Base-by-base conservation (phyloP, 129 eudicot genomes). In the Dittrichia graveolens region DNA sequence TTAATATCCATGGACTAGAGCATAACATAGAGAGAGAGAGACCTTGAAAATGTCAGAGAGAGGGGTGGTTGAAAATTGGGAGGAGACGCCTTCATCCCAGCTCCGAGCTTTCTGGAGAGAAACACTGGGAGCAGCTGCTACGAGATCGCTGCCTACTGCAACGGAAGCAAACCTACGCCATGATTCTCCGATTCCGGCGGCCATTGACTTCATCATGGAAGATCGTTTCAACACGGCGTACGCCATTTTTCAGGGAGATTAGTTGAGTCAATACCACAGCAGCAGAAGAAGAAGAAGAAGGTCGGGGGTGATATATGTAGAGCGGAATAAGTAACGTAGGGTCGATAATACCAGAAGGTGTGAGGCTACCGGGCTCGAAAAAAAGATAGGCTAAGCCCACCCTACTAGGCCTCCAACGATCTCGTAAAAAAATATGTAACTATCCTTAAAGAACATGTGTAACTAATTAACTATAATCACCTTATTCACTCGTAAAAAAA, bases 81-180 rank as follows among this genome's bases (percentile, higher is more conserved):
- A 95, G 14, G 93, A 82, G 65, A 95, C 96, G 12, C 99, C 99
- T 65, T 95, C 99, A 60, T 95, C 97, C 97, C 97, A 95, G 12
- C 79, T 35, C 14, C 97, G 91, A 78, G 99, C 99, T 53, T 88
- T 95, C 85, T 90, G 97, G 62, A 95, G 97, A 45, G 99, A 72
- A 34, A 90, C 94, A 80, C 78, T 76, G 0, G 94, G 96, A 6
- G 96, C 96, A 48, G 97, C 88, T 49, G 96, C 85, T 1, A 90
- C 81, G 65, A 95, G 64, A 74, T 95, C 97, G 4, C 87, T 71
- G 4, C 99, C 99, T 1, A 79, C 97, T 4, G 94, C 83, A 56
- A 95, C 71, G 16, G 99, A 95, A 0, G 96, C 96, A 69, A 78
- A 95, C 46, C 53, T 71, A 62, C 96, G 82, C 60, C 84, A 75